Conservation (phyloP, 225 moss, liverwort and hornwort species). For the Bryoerythrophyllum caledonicum region DNA sequence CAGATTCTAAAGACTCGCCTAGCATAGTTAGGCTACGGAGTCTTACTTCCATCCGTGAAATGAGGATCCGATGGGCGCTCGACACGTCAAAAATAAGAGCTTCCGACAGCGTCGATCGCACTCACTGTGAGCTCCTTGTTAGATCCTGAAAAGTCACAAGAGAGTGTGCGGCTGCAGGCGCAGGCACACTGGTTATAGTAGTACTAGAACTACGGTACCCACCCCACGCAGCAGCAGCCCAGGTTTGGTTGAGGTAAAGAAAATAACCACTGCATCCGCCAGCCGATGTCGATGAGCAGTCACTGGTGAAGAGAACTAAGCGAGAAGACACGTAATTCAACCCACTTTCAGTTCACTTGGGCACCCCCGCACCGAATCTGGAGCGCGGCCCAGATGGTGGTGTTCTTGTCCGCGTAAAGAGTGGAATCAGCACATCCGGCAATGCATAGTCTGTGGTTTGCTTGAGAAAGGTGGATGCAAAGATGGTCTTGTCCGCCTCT, state of each 20-base stretch:
- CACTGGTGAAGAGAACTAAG: too few relatives aligned
- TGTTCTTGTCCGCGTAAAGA: background rate
- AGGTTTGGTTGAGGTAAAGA: slow-evolving; percentile 2
- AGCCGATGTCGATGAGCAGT: background rate
- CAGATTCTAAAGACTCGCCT: slow-evolving; percentile 16
- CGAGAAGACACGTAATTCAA: background rate
- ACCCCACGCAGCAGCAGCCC: background rate
- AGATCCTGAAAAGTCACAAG: slow-evolving; percentile 10
- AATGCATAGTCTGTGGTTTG: slow-evolving; percentile 5
- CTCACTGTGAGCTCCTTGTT: slow-evolving; percentile 14
- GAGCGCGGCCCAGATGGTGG: background rate
- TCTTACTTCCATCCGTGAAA: slow-evolving; percentile 29
- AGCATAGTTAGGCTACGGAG: background rate
- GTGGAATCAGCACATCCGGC: background rate
- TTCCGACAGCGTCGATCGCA: slow-evolving; percentile 36
- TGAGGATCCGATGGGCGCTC: slow-evolving; percentile 26
- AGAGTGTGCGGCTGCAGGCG: background rate
- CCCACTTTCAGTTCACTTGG: background rate
- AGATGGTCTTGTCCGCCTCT: slow-evolving; percentile 21
- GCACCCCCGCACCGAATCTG: slow-evolving; percentile 3
- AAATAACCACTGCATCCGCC: background rate
- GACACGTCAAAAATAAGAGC: slow-evolving; percentile 40
- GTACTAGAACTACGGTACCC: background rate
- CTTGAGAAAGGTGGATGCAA: background rate
- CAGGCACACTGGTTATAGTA: slow-evolving; percentile 3